These are phyloP conservation scores for Starmerella geochares DNA, from an alignment of 805 yeast genomes.

Conservation along the genomic window DNA sequence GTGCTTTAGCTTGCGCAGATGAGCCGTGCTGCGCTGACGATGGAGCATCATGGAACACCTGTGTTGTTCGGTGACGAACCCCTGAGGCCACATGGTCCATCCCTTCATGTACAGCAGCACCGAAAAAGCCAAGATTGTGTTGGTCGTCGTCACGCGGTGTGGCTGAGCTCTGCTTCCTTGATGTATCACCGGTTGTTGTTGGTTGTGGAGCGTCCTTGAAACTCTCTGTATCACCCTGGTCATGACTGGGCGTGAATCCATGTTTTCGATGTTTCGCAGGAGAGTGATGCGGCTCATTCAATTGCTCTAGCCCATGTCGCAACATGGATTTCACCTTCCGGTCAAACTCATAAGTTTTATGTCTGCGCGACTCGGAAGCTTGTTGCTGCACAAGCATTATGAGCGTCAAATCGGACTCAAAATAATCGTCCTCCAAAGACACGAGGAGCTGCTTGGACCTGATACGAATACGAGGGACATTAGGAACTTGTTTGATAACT, in stretches of 20 bases:
- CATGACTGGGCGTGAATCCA: neutral
- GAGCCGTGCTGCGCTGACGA: neutral
- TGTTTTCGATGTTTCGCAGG: neutral
- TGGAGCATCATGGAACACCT: neutral
- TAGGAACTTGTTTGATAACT: constrained; percentile 26
- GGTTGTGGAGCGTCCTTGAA: neutral
- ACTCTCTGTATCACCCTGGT: neutral
- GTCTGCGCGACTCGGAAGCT: constrained; percentile 21
- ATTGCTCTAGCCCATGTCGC: constrained; percentile 1
- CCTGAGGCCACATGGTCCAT: neutral
- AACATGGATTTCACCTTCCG: constrained; percentile 17
- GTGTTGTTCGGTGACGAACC: neutral
- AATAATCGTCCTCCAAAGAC: constrained; percentile 78
- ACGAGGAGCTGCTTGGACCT: constrained; percentile 48
- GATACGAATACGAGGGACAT: constrained; percentile 41
- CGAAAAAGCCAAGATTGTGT: neutral
- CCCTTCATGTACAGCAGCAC: neutral
- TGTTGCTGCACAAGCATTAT: constrained; percentile 52
- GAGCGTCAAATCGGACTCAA: constrained; percentile 61
- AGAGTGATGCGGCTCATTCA: neutral
- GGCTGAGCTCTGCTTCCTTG: neutral
- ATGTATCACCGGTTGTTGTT: neutral
- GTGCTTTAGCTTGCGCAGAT: neutral
- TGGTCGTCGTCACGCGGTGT: neutral
- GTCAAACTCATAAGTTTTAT: constrained; percentile 17